Conservation (phyloP, 202 grass and related monocot genomes). For the Hordeum pubiflorum region DNA sequence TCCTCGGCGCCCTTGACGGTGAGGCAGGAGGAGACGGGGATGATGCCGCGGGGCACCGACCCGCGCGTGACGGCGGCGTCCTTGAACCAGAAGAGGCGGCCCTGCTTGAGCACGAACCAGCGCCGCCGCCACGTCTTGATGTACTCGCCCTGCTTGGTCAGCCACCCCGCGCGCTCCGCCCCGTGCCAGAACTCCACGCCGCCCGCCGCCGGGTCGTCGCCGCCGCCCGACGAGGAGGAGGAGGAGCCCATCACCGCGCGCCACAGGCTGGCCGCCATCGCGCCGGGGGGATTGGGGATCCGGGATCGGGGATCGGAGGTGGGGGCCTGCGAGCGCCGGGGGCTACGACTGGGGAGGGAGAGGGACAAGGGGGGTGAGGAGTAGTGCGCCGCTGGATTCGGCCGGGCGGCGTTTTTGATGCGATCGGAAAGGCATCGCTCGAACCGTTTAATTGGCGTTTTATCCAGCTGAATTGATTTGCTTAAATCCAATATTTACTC, state of each 20-base stretch:
- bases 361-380: not conserved
- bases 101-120: conserved; percentile 95
- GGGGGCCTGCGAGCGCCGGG: not conserved
- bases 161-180: conserved; percentile 62
- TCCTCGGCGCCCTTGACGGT: conserved; percentile 90
- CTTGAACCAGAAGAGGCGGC: conserved; percentile 97
- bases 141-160: conserved; percentile 92
- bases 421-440: not conserved
- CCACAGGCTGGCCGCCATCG: conserved; percentile 76
- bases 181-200: conserved; percentile 84
- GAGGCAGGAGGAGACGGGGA: conserved; percentile 75
- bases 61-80: conserved; percentile 50
- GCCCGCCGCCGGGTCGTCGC: conserved; percentile 21
- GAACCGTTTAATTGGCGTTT: not conserved
- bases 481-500: not conserved
- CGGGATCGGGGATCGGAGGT: conserved; percentile 5
- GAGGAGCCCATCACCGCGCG: conserved; percentile 49
- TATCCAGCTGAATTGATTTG: not conserved
- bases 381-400: conserved; percentile 13
- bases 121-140: conserved; percentile 97
- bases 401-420: conserved; percentile 3
- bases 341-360: not conserved
- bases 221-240: conserved; percentile 14
- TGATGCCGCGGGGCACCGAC: conserved; percentile 64
- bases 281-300: conserved; percentile 26